These are phyloP conservation scores for Rutstroemia sp. DNA, from an alignment of 2,329 filamentous ascomycete genomes.

Conservation along the genomic window DNA sequence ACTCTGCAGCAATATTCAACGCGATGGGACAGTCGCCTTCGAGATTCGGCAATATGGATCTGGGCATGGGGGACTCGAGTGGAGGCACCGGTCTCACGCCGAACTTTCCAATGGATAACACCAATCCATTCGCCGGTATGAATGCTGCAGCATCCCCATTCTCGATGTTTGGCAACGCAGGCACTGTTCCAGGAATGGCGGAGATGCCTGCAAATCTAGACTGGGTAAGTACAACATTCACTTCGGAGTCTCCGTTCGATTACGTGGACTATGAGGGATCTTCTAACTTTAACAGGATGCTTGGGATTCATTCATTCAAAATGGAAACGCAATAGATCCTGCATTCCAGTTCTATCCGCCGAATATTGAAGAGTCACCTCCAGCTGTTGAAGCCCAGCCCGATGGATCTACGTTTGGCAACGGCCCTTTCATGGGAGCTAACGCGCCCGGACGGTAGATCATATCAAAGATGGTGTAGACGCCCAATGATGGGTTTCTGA, in stretches of 20 bases:
- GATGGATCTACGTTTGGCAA: constrained; percentile 21
- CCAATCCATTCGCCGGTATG: constrained; percentile 22
- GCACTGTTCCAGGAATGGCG: constrained; percentile 38
- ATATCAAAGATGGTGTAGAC: neutral
- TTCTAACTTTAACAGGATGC: constrained; percentile 42
- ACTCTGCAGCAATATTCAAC: constrained; percentile 30
- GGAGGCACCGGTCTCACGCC: constrained; percentile 36
- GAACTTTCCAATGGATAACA: constrained; percentile 28
- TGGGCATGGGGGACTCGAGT: constrained; percentile 24
- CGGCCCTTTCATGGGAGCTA: constrained; percentile 30
- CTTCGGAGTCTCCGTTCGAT: constrained; percentile 5
- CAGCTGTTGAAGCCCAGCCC: constrained; percentile 14
- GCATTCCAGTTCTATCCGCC: constrained; percentile 27
- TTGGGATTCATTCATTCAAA: constrained; percentile 64
- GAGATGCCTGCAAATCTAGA: constrained; percentile 52
- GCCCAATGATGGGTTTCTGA: neutral
- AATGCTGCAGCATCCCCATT: constrained; percentile 35
- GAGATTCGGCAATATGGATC: constrained; percentile 23
- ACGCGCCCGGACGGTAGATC: constrained; percentile 25
- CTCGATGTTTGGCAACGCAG: constrained; percentile 41
- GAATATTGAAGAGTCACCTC: constrained; percentile 16
- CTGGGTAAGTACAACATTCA: constrained; percentile 44
- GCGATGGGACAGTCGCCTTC: constrained; percentile 29
- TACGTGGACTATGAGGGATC: constrained; percentile 22
- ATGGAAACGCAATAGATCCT: constrained; percentile 33